These are phyloP conservation scores for Pseudohyphozyma bogoriensis DNA, from an alignment of 768 basidiomycete species.

Conservation along the genomic window DNA sequence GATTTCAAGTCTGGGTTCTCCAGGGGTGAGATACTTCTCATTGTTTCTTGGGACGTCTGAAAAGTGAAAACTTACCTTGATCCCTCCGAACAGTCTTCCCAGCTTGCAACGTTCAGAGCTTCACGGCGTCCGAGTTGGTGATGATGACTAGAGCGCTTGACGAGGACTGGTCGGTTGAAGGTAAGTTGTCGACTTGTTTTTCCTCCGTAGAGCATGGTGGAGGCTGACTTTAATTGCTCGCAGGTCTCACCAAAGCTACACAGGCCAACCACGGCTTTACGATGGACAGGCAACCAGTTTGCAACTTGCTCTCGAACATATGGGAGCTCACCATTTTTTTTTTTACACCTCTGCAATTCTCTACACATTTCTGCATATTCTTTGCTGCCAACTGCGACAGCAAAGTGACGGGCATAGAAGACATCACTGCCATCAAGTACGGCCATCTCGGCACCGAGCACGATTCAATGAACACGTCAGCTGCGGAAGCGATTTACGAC, in stretches of 20 bases:
- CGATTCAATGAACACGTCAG: too few relatives aligned
- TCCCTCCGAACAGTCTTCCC: slow-evolving; percentile 70
- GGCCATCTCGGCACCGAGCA: too few relatives aligned
- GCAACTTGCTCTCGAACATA: slow-evolving; percentile 78
- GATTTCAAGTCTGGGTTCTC: slow-evolving; percentile 93
- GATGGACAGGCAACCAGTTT: slow-evolving; percentile 81
- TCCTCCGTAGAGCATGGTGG: slow-evolving; percentile 3
- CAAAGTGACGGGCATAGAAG: too few relatives aligned
- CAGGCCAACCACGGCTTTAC: slow-evolving; percentile 99
- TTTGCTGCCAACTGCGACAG: too few relatives aligned
- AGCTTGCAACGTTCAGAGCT: slow-evolving; percentile 75
- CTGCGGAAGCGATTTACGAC: too few relatives aligned
- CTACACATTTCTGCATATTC: too few relatives aligned
- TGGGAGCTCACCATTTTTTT: slow-evolving; percentile 62
- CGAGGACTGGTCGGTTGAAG: slow-evolving; percentile 92
- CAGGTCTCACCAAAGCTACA: slow-evolving; percentile 76
- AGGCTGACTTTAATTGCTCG: slow-evolving; percentile 16
- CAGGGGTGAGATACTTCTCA: slow-evolving; percentile 33
- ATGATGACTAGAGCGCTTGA: slow-evolving; percentile 57
- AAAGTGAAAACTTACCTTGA: not conserved
- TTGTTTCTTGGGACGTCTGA: not conserved
- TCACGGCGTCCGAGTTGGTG: slow-evolving; percentile 87
- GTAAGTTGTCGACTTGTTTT: slow-evolving; percentile 46
- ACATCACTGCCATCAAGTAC: too few relatives aligned
- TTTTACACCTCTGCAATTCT: too few relatives aligned